Conservation (phyloP, 768 basidiomycete genomes). For the Megacollybia marginata region DNA sequence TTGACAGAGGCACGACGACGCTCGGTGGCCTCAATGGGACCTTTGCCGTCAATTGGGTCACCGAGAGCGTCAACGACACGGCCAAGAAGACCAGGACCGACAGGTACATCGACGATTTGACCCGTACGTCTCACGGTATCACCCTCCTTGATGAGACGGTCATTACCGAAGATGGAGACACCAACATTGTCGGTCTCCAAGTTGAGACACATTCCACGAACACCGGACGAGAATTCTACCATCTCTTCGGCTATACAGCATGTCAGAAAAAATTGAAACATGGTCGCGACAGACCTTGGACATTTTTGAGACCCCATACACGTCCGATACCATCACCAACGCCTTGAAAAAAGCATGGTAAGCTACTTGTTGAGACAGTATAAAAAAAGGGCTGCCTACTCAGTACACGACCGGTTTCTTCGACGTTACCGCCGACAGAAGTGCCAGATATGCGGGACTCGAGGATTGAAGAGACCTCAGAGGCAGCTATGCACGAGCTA, state of each 20-base stretch:
- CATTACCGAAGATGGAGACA: slow-evolving; percentile 99
- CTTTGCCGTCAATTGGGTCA: slow-evolving; percentile 99
- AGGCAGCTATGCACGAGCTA: slow-evolving; percentile 61
- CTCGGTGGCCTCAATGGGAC: slow-evolving; percentile 88
- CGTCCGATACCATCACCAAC: slow-evolving; percentile 99
- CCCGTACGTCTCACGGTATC: slow-evolving; percentile 99
- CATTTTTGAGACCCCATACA: slow-evolving; percentile 98
- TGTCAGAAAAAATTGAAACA: not conserved
- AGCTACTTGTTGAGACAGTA: not conserved
- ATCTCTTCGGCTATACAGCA: slow-evolving; percentile 85
- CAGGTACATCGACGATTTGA: slow-evolving; percentile 99
- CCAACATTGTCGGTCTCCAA: slow-evolving; percentile 99
- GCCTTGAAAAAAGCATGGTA: slow-evolving; percentile 38
- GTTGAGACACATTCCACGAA: slow-evolving; percentile 99
- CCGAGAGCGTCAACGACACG: slow-evolving; percentile 99
- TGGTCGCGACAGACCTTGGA: slow-evolving; percentile 63
- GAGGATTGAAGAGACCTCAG: slow-evolving; percentile 98
- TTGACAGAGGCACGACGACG: slow-evolving; percentile 97
- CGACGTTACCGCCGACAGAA: slow-evolving; percentile 86
- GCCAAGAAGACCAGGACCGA: slow-evolving; percentile 93
- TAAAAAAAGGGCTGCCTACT: slow-evolving; percentile 47
- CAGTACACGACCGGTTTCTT: slow-evolving; percentile 98
- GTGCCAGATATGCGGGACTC: slow-evolving; percentile 97
- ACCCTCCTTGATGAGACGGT: slow-evolving; percentile 98
- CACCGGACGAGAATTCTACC: slow-evolving; percentile 99